Conservation (phyloP, 1,284 basidiomycete genomes). For the Phenoliferia sp. region DNA sequence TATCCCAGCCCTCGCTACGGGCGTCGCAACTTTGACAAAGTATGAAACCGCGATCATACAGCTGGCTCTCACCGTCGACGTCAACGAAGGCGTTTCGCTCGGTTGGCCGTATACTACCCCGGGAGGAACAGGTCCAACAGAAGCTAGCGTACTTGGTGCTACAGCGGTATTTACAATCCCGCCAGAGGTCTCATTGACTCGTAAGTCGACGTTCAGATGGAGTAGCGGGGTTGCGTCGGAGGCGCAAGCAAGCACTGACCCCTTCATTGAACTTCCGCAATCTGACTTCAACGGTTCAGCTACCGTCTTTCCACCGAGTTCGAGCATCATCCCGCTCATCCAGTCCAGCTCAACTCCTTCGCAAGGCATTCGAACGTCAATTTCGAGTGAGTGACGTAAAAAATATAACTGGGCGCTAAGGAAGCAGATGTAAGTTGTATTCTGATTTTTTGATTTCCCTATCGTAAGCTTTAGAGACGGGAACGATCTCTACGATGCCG, state of each 20-base stretch:
- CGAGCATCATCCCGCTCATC: background rate
- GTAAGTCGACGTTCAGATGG: background rate
- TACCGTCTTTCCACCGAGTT: background rate
- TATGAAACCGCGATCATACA: conserved; percentile 22
- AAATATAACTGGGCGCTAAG: background rate
- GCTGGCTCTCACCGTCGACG: conserved; percentile 21
- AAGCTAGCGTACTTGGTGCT: conserved; percentile 10
- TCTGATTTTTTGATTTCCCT: background rate
- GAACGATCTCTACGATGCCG: background rate
- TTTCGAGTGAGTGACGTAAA: background rate
- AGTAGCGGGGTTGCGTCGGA: background rate
- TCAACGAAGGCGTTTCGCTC: conserved; percentile 1
- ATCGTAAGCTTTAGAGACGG: background rate
- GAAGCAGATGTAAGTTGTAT: background rate
- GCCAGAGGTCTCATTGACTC: background rate
- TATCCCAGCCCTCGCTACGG: conserved; percentile 2
- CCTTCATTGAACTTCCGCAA: background rate
- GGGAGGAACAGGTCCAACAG: conserved; percentile 15
- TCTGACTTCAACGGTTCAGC: too few species aligned
- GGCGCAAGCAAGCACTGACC: background rate
- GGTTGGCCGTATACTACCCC: conserved; percentile 20
- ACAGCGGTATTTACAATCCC: conserved; percentile 20
- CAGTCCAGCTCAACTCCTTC: too few species aligned
- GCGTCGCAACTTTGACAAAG: conserved; percentile 5
- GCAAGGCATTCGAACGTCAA: too few species aligned